Evolutionary conservation across 2,329 filamentous ascomycete genomes (phyloP).

Genomic region (Tothia fuscella): DNA sequence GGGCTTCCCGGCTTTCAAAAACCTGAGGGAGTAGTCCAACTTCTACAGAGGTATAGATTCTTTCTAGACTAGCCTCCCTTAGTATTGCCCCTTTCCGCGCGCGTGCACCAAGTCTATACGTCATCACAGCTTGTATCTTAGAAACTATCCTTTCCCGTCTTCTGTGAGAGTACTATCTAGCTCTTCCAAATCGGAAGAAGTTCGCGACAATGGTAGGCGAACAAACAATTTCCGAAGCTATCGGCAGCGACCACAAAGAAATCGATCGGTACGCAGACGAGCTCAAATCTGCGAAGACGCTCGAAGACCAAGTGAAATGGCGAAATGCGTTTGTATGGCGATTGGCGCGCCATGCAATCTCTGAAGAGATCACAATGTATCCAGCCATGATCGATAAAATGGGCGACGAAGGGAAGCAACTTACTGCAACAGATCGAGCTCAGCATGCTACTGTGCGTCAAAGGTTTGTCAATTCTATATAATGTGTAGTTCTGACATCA

Average conservation of each 20-base stretch:
- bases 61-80: no score
- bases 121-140: no score
- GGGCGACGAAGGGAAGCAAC: slow-evolving; percentile 12
- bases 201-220: no score
- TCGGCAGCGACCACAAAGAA: slow-evolving; percentile 14
- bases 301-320: slow-evolving; percentile 13
- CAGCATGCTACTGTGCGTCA: slow-evolving; percentile 12
- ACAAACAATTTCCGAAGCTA: slow-evolving; percentile 14
- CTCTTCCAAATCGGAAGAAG: no score
- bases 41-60: no score
- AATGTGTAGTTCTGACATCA: no score
- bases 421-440: slow-evolving; percentile 12
- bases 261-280: slow-evolving; percentile 13
- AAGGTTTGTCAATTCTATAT: neutral
- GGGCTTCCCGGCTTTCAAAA: no score
- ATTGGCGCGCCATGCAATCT: slow-evolving; percentile 14
- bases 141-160: no score
- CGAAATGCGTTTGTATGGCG: slow-evolving; percentile 13
- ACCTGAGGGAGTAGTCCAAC: no score
- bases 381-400: slow-evolving; percentile 14
- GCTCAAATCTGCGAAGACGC: slow-evolving; percentile 11
- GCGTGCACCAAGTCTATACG: no score
- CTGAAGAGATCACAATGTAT: slow-evolving; percentile 14
- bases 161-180: no score
- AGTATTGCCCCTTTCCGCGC: no score